A percentile compares a stretch with the other conserved stretches of the same genome.
Conservation (phyloP, 495 filamentous ascomycete species). For the Apiosordaria backusii region DNA sequence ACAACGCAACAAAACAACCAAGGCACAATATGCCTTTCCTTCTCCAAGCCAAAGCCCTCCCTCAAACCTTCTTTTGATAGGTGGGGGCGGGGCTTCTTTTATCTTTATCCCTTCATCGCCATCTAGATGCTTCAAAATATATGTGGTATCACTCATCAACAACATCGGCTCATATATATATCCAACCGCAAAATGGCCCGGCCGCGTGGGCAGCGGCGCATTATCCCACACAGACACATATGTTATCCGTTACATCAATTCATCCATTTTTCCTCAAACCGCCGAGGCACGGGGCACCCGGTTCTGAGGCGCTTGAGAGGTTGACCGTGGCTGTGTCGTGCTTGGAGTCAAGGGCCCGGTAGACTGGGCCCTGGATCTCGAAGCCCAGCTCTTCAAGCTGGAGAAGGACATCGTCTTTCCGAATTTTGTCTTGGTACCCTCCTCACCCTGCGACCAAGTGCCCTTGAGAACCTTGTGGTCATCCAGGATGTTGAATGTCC, state of each 20-base stretch:
- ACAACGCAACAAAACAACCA: not conserved
- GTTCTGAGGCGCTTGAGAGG: slow-evolving; percentile 7
- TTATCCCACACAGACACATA: not conserved
- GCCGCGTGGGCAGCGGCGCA: not conserved
- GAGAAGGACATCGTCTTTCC: slow-evolving; percentile 40
- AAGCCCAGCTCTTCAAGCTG: slow-evolving; percentile 41
- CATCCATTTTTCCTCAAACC: slow-evolving; percentile 1
- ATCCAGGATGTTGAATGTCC: slow-evolving; percentile 43
- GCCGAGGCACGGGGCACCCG: not conserved
- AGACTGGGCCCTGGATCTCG: slow-evolving; percentile 27
- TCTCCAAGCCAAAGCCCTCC: not conserved
- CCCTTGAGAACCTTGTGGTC: slow-evolving; percentile 41
- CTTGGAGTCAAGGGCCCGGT: slow-evolving; percentile 16
- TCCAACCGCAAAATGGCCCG: not conserved
- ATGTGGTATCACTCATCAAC: slow-evolving; percentile 3
- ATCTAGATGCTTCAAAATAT: not conserved
- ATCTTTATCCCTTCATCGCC: not conserved
- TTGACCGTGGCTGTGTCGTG: slow-evolving; percentile 15
- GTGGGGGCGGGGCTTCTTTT: not conserved
- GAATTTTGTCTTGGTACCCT: slow-evolving; percentile 31
- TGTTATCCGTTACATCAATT: not conserved
- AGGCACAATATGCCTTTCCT: not conserved
- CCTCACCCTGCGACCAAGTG: slow-evolving; percentile 43
- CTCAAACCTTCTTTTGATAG: not conserved
- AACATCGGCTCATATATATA: not conserved